phyloP scores from a whole-genome alignment of 352 stramenopile genomes.

The Pythium sukuiense region DNA sequence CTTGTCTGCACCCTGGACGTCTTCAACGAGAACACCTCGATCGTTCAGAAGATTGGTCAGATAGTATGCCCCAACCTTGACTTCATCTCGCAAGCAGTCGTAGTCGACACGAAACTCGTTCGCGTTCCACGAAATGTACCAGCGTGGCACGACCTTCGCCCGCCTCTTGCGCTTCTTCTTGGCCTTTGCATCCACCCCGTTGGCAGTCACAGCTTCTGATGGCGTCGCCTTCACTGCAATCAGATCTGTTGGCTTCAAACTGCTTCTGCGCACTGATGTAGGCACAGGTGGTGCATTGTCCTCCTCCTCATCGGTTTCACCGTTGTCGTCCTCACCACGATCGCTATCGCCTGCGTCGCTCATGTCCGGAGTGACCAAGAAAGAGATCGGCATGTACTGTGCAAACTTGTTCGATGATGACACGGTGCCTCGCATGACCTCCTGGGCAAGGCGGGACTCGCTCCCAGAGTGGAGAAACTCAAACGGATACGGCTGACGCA shows the following conservation, averaged over 20 bases:
- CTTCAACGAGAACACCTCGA: conserved; percentile 74
- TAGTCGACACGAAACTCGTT: conserved; percentile 86
- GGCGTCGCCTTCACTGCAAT: conserved; percentile 16
- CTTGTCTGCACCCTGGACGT: conserved; percentile 70
- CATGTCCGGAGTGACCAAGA: conserved; percentile 72
- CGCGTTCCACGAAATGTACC: conserved; percentile 87
- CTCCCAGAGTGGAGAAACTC: conserved; percentile 71
- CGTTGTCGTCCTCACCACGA: conserved; percentile 51
- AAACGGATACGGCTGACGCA: conserved; percentile 48
- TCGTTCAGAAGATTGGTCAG: conserved; percentile 80
- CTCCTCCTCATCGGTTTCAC: conserved; percentile 72
- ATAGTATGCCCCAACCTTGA: conserved; percentile 85
- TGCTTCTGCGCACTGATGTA: conserved; percentile 19
- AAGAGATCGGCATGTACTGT: conserved; percentile 76
- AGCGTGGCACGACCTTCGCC: conserved; percentile 66
- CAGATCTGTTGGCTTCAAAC: conserved; percentile 36
- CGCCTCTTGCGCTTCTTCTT: conserved; percentile 75
- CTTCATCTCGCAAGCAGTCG: conserved; percentile 63
- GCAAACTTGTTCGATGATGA: conserved; percentile 82
- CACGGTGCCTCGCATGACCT: conserved; percentile 75
- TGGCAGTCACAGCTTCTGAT: conserved; percentile 26
- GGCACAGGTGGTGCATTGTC: conserved; percentile 28
- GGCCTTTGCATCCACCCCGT: conserved; percentile 34
- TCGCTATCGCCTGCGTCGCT: conserved; percentile 71
- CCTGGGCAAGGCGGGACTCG: conserved; percentile 59